Base-by-base conservation (phyloP, 306 rosid genomes). In the Ormosia emarginata region DNA sequence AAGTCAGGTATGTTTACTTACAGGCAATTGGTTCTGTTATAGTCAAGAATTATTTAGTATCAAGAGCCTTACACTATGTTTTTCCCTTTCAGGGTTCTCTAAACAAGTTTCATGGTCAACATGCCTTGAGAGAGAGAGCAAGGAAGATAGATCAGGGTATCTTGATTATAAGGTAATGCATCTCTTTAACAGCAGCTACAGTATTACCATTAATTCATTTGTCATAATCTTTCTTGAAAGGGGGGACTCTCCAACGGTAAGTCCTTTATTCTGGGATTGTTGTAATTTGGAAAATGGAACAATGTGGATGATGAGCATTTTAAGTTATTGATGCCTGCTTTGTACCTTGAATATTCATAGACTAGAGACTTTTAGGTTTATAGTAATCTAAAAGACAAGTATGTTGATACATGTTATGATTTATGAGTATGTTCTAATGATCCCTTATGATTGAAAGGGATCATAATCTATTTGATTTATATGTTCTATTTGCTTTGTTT, bases 41-140 rank as follows among this genome's bases (percentile, higher is more conserved):
- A 55, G 12, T 36, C 34, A 9, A 77, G 30, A 18, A 15, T 49
- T 70, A 36, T 67, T 39, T 80, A 41, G 2, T 65, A 17, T 72
- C 9, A 4, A 36, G 74, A 67, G 81, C 29, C 39, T 88, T 13
- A 77, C 36, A 50, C 70, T 52, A 10, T 55, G 50, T 81, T 84
- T 77, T n/a, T 10, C 24, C 36, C 67, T 78, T 81, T 62, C 89
- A 92, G 95, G 97, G 97, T 75, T 92, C 98, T 80, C 76, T 91
- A 85, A 93, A 93, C 98, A 91, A 90, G 83, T 94, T 94, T 81
- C 83, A 92, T 49, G 98, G 97, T 63, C 98, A 94, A 80, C 98
- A 94, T 92, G 94, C 98, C 75, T 73, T 94, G 83, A 91, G 98
- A 80, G 98, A 94, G 88, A 92, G 95, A 72, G 97, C 98, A 75